Base-by-base conservation (phyloP, 495 filamentous ascomycete genomes). In the Lasiosphaeria miniovina region DNA sequence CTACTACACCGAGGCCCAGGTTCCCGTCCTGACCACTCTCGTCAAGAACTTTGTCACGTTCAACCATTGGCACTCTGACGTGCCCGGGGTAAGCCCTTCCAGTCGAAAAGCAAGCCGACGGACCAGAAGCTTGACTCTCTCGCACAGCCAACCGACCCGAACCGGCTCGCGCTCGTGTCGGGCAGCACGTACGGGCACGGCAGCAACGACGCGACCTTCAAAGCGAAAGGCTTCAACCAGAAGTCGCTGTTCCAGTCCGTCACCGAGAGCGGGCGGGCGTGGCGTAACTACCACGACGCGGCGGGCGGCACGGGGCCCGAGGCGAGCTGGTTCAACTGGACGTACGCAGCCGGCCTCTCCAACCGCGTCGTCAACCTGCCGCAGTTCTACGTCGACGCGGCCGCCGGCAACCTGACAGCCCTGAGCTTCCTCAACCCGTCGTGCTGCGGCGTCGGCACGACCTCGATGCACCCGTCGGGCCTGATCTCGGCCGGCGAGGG, bases 1-100 rank as follows among this genome's bases (percentile, higher is more conserved):
- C 66, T 82, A 82, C 67, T 82, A 82, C 54, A 77, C 77, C 33
- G 74, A 75, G 54, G 74, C 76, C 1, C 68, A 82, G 62, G 69
- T 82, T 12, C 80, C 78, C 10, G 75, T 81, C 9, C 67, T 82
- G 38, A 74, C 68, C 6, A 50, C 68, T 11, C 64, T 84, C 59
- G 77, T 77, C n/a, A 70, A 82, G 54, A 79, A 82, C 63, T 84
- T 76, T 62, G 66, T 78, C 0, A 72, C 75, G 31, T 82, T 84
- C 64, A 78, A 82, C 71, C 69, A 76, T 63, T 84, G 80, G 80
- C 75, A 78, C 65, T 76, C 77, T 9, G 70, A 74, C 54, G 69
- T 78, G 41, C 79, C 79, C 3, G 81, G 81, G 10, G 57, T 54
- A 40, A 17, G 54, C 11, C 11, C 4, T 46, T 4, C 0, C 12